Evolutionary conservation across 2,329 filamentous ascomycete genomes (phyloP).

Genomic region (Sporothrix variecibatus): DNA sequence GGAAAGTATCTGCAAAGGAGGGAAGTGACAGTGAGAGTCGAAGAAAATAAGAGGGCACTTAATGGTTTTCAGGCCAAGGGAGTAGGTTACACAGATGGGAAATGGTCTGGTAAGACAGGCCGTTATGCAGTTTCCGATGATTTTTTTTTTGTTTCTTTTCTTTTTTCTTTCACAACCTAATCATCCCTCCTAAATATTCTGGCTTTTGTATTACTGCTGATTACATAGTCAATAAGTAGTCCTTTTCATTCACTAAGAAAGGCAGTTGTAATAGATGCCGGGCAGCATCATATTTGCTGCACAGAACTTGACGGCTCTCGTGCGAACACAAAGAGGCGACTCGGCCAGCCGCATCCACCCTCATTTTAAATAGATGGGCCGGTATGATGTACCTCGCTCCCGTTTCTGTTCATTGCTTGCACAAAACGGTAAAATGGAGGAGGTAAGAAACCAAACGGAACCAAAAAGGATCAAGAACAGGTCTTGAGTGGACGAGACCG

Average conservation of each 20-base stretch:
- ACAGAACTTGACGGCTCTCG: no score
- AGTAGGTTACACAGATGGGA: background rate
- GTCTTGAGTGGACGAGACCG: background rate
- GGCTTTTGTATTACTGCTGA: no score
- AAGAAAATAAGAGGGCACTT: background rate
- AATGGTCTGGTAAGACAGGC: background rate
- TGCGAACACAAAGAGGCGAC: background rate
- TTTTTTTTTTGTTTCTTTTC: background rate
- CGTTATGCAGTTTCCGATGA: constrained; percentile 17
- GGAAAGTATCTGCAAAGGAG: background rate
- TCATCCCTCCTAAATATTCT: background rate
- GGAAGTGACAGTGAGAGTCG: background rate
- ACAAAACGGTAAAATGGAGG: background rate
- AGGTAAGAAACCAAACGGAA: background rate
- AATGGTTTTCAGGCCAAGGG: background rate
- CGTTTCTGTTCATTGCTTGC: background rate
- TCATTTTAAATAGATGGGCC: background rate
- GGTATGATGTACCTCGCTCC: background rate
- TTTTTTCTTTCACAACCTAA: background rate
- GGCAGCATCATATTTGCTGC: background rate
- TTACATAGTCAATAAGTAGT: no score
- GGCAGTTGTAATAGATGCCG: background rate
- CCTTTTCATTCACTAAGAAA: background rate
- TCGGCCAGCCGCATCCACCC: background rate
- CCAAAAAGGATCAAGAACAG: background rate